phyloP scores from a whole-genome alignment of 148 eudicot species.

The Cornus kousa region DNA sequence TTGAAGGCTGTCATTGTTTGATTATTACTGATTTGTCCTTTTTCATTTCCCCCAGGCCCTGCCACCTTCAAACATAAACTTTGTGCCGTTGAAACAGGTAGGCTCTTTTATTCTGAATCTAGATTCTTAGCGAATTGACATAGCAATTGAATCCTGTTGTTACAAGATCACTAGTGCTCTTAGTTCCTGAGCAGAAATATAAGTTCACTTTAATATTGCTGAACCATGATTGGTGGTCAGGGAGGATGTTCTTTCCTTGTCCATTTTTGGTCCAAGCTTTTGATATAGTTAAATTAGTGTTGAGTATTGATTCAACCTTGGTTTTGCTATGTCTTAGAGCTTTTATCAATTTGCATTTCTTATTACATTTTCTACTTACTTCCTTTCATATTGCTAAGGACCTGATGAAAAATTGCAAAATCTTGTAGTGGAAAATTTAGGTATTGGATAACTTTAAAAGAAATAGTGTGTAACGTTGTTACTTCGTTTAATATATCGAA shows the following conservation, averaged over 20 bases:
- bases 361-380: neutral
- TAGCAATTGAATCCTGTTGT: neutral
- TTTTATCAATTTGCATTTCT: neutral
- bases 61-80: conserved; percentile 67
- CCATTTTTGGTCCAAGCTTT: too few species aligned
- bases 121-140: neutral
- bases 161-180: neutral
- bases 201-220: too few species aligned
- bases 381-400: too few species aligned
- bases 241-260: too few species aligned
- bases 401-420: too few species aligned
- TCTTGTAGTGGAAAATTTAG: neutral
- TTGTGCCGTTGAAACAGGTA: conserved; percentile 91
- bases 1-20: neutral
- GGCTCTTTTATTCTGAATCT: conserved; percentile 8
- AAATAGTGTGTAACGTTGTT: neutral
- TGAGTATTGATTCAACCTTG: neutral
- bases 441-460: neutral
- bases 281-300: too few species aligned
- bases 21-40: conserved; percentile 4
- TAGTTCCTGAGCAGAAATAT: neutral
- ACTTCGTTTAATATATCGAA: neutral
- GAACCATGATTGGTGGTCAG: too few species aligned
- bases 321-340: neutral
- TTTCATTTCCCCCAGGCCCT: conserved; percentile 56